phyloP scores from a whole-genome alignment of 805 yeast species.

The Maudiozyma pseudohumilis region DNA sequence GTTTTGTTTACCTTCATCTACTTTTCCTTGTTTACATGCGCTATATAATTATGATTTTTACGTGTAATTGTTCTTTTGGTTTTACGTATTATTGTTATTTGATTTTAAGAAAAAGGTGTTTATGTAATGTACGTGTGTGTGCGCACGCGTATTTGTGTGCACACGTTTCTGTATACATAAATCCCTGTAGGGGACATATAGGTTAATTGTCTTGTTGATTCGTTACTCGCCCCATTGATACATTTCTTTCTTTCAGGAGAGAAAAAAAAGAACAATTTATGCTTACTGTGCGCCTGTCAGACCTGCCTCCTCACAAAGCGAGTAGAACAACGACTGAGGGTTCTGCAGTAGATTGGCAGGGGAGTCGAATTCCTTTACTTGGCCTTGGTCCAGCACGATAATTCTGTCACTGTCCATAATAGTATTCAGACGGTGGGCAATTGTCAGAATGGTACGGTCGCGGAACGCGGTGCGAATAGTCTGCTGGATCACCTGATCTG shows the following conservation, averaged over 20 bases:
- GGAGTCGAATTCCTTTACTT: slow-evolving; percentile 65
- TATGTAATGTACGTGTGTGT: no score
- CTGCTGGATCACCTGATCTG: slow-evolving; percentile 67
- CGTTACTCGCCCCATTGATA: background rate
- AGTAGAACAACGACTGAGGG: slow-evolving; percentile 61
- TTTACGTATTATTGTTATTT: no score
- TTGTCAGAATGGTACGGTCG: slow-evolving; percentile 70
- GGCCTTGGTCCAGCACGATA: slow-evolving; percentile 66
- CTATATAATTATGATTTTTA: no score
- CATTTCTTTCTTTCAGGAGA: background rate
- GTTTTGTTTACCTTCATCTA: no score
- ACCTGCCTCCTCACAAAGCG: slow-evolving; percentile 78
- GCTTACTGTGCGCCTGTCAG: slow-evolving; percentile 17
- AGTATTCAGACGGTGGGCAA: slow-evolving; percentile 78
- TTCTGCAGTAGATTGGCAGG: slow-evolving; percentile 59
- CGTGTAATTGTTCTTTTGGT: no score
- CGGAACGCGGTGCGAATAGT: slow-evolving; percentile 68
- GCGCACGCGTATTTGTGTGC: no score
- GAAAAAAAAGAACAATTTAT: no score
- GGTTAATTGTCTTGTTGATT: no score
- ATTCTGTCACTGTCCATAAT: slow-evolving; percentile 74
- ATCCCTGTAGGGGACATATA: no score
- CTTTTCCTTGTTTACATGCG: no score
- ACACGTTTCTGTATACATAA: no score
- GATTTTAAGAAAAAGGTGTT: no score